A percentile compares a stretch with the other conserved stretches of the same genome.
Conservation (phyloP, 78 protist genomes). For the Dictyostelium citrinum region DNA sequence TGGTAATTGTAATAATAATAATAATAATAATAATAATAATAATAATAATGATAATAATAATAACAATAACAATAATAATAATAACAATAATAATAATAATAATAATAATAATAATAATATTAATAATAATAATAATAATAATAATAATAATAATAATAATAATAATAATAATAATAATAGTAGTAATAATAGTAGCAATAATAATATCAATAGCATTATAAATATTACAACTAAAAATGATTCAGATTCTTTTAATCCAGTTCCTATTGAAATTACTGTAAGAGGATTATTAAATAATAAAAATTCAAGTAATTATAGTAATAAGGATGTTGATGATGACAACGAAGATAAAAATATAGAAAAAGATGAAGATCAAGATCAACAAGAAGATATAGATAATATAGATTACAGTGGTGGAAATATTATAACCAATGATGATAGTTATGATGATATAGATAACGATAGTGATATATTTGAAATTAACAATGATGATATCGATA, state of each 20-base stretch:
- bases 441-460: neutral
- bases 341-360: neutral
- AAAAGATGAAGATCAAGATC: neutral
- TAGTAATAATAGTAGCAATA: neutral
- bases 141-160: neutral
- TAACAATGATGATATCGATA: neutral
- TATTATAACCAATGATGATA: neutral
- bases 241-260: neutral
- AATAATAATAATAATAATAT: neutral
- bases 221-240: neutral
- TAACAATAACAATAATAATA: neutral
- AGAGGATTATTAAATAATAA: constrained; percentile 10
- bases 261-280: constrained; percentile 54
- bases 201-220: neutral
- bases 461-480: neutral
- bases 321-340: neutral
- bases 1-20: neutral
- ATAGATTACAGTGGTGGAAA: neutral
- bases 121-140: neutral
- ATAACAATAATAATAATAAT: neutral
- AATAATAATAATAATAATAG: neutral
- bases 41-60: neutral
- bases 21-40: neutral
- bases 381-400: neutral
- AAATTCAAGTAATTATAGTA: neutral